Evolutionary conservation across 176 grass and related monocot species (phyloP).

Genomic region (Aechmea fasciata): DNA sequence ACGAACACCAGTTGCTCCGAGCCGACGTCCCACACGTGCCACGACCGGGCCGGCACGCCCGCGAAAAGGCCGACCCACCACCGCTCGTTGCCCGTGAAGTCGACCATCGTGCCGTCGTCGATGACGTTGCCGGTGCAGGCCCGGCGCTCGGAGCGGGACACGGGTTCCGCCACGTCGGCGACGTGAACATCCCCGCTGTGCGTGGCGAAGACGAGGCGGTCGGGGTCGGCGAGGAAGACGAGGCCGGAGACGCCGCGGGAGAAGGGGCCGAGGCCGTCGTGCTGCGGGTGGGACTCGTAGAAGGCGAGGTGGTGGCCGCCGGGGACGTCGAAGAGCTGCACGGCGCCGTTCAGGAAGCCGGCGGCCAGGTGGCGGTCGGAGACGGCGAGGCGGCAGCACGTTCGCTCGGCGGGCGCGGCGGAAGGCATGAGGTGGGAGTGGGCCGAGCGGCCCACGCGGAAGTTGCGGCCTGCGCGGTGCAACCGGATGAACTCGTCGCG

Average conservation of each 20-base stretch:
- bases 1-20: conserved; percentile 25
- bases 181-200: conserved; percentile 27
- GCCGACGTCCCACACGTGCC: conserved; percentile 33
- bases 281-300: conserved; percentile 11
- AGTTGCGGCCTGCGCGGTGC: conserved; percentile 28
- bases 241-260: conserved; percentile 32
- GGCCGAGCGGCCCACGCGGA: conserved; percentile 18
- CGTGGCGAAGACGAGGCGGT: conserved; percentile 17
- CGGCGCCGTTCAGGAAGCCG: conserved; percentile 29
- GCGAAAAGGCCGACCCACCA: conserved; percentile 42
- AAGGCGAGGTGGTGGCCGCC: conserved; percentile 5
- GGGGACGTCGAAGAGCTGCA: conserved; percentile 26
- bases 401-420: not conserved
- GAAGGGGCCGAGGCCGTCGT: conserved; percentile 29
- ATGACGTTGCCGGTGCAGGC: conserved; percentile 17
- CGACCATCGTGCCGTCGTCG: conserved; percentile 31
- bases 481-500: conserved; percentile 28
- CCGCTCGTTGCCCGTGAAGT: conserved; percentile 21
- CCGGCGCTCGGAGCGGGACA: not conserved
- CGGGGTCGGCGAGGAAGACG: conserved; percentile 17
- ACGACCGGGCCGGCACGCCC: conserved; percentile 23
- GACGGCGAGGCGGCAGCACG: conserved; percentile 31
- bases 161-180: not conserved
- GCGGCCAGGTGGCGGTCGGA: conserved; percentile 18
- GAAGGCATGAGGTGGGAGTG: conserved; percentile 14